Evolutionary conservation across 2,329 filamentous ascomycete species (phyloP), one percentile per base, ranked within the genome.

Genomic region (Trichoderma arundinaceum): DNA sequence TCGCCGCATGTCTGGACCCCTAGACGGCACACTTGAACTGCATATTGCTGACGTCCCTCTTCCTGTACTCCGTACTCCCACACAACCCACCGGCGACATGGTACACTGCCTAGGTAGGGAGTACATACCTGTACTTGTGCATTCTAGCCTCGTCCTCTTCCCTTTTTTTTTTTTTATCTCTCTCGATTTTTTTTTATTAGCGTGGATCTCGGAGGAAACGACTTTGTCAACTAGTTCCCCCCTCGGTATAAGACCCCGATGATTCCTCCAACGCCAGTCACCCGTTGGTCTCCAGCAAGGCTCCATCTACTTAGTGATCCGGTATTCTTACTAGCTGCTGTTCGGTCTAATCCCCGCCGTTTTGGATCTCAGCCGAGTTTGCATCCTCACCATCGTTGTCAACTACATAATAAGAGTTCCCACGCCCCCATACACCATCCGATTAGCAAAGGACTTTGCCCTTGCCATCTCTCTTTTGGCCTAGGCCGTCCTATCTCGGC

Each of bases 191-290:
- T 8, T 48, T 33, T 60, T 32, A 43, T 64, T 66, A 64, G 65
- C 65, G 60, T 59, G 49, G 52, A 28, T 39, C 60, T 52, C 48
- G 60, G 62, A 39, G 62, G 10, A 44, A 44, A 59, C 49, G 43
- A 48, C 46, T 59, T 64, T 32, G 51, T 8, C 51, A 49, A 58
- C 56, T 64, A 64, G 60, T 58, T 58, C 63, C 60, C 59, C 46
- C 49, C 43, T 66, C 65, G 52, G 60, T 66, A 66, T 66, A 66
- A 66, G 65, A 66, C 65, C 65, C 65, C 60, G 48, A 53, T 48
- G 65, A 41, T 53, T 44, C 60, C 65, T 66, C 65, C 60, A 64
- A 49, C 59, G 52, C 60, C 52, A 66, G 44, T 51, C 51, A 64
- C 53, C 44, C 59, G 48, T 62, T 33, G 48, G 61, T 64, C 61